Conservation (phyloP, 805 yeast species). For the Metschnikowia arizonensis region DNA sequence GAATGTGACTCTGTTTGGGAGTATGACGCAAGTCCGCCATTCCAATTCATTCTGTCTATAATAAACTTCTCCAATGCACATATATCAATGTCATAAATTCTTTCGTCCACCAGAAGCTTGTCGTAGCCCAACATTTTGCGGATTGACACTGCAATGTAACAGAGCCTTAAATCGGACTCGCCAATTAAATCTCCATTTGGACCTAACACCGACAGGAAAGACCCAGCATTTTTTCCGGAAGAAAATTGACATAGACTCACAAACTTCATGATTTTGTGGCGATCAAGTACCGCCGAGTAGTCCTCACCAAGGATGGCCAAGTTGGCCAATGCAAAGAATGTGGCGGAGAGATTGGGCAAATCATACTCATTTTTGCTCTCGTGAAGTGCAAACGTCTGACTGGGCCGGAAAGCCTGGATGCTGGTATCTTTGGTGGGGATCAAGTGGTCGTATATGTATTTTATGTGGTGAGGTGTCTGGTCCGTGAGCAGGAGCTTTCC, state of each 20-base stretch:
- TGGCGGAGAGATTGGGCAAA: slow-evolving; percentile 65
- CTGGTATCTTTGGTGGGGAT: slow-evolving; percentile 35
- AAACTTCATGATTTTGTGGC: slow-evolving; percentile 52
- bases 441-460: slow-evolving; percentile 46
- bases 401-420: slow-evolving; percentile 52
- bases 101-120: slow-evolving; percentile 20
- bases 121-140: slow-evolving; percentile 47
- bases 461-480: slow-evolving; percentile 22
- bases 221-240: slow-evolving; percentile 28
- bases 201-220: slow-evolving; percentile 33
- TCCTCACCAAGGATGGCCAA: slow-evolving; percentile 50
- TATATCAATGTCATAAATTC: slow-evolving; percentile 40
- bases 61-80: slow-evolving; percentile 36
- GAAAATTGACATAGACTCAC: slow-evolving; percentile 54
- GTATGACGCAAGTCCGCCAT: slow-evolving; percentile 69
- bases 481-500: slow-evolving; percentile 28
- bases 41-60: slow-evolving; percentile 29
- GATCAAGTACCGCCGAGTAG: slow-evolving; percentile 26
- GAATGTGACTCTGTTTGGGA: slow-evolving; percentile 67
- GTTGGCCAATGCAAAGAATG: slow-evolving; percentile 67
- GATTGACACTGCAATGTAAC: slow-evolving; percentile 69
- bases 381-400: slow-evolving; percentile 40
- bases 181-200: slow-evolving; percentile 40
- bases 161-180: slow-evolving; percentile 68
- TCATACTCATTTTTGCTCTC: slow-evolving; percentile 39